These are phyloP conservation scores for Tylopilus sp. DNA, from an alignment of 768 basidiomycete species.

Conservation along the genomic window DNA sequence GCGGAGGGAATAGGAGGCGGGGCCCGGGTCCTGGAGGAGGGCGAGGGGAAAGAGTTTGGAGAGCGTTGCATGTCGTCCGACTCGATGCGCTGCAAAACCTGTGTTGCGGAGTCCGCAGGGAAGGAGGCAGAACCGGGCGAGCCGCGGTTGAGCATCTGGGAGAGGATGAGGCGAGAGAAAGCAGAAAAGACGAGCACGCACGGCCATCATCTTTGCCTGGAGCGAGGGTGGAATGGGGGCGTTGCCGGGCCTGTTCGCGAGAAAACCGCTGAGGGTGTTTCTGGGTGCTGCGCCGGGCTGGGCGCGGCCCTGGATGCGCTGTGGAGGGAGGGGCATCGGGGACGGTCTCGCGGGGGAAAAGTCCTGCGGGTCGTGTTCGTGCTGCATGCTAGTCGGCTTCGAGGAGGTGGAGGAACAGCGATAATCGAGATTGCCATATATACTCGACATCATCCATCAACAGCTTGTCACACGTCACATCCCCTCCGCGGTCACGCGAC, in stretches of 20 bases:
- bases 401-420: slow-evolving; percentile 19
- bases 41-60: slow-evolving; percentile 34
- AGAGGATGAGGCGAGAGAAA: slow-evolving; percentile 11
- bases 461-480: neutral
- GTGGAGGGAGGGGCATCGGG: neutral
- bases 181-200: slow-evolving; percentile 35
- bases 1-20: slow-evolving; percentile 38
- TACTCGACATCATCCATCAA: slow-evolving; percentile 11
- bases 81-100: slow-evolving; percentile 38
- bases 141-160: slow-evolving; percentile 48
- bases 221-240: slow-evolving; percentile 85
- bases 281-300: slow-evolving; percentile 17
- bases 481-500: slow-evolving; percentile 4
- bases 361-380: slow-evolving; percentile 13
- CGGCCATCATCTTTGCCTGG: slow-evolving; percentile 92
- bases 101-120: slow-evolving; percentile 40
- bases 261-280: slow-evolving; percentile 38
- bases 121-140: slow-evolving; percentile 25
- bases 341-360: neutral
- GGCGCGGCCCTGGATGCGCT: slow-evolving; percentile 17
- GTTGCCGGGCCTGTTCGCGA: slow-evolving; percentile 41
- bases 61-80: slow-evolving; percentile 28
- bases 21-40: slow-evolving; percentile 24
- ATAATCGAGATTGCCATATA: slow-evolving; percentile 38
- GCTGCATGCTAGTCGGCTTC: slow-evolving; percentile 21